Percentiles rank a stretch among this genome's conserved stretches.
These are phyloP conservation scores for Talaromyces proteolyticus DNA, from an alignment of 495 filamentous ascomycete species.

Conservation along the genomic window DNA sequence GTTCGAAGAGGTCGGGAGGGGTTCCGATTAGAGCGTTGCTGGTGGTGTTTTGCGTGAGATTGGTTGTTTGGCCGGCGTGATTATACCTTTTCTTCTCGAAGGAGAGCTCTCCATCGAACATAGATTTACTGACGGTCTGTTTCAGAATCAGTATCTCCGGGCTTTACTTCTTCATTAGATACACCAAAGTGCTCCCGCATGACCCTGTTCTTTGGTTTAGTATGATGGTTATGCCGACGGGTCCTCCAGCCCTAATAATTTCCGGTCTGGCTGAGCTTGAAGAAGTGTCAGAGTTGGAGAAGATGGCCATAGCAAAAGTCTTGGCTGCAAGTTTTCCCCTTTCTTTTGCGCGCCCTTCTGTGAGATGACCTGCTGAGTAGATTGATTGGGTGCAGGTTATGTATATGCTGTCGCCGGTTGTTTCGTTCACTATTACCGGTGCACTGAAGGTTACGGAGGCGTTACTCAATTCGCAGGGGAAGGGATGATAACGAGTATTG, in stretches of 20 bases:
- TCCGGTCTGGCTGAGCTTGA: constrained; percentile 62
- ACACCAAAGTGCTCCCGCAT: constrained; percentile 46
- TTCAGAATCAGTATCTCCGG: constrained; percentile 45
- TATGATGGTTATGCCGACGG: constrained; percentile 73
- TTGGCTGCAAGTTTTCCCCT: constrained; percentile 51
- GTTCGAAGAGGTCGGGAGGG: constrained; percentile 33
- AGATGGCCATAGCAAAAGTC: constrained; percentile 66
- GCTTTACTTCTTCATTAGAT: constrained; percentile 56
- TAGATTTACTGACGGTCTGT: neutral
- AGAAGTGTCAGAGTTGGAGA: constrained; percentile 49
- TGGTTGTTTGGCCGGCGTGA: constrained; percentile 60
- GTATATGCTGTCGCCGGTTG: constrained; percentile 46
- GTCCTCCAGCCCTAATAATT: constrained; percentile 65
- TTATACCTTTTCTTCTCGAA: constrained; percentile 11
- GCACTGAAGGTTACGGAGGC: constrained; percentile 42
- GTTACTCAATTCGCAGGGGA: constrained; percentile 1
- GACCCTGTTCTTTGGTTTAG: constrained; percentile 74
- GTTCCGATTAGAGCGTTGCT: constrained; percentile 46
- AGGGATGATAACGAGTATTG: too few species aligned
- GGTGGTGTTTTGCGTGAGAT: constrained; percentile 54
- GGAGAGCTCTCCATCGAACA: neutral
- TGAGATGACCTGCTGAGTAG: too few species aligned
- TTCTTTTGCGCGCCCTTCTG: too few species aligned
- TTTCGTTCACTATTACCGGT: constrained; percentile 47
- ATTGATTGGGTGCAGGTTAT: constrained; percentile 26